Conservation (phyloP, 768 basidiomycete genomes). For the Suillus brevipes region DNA sequence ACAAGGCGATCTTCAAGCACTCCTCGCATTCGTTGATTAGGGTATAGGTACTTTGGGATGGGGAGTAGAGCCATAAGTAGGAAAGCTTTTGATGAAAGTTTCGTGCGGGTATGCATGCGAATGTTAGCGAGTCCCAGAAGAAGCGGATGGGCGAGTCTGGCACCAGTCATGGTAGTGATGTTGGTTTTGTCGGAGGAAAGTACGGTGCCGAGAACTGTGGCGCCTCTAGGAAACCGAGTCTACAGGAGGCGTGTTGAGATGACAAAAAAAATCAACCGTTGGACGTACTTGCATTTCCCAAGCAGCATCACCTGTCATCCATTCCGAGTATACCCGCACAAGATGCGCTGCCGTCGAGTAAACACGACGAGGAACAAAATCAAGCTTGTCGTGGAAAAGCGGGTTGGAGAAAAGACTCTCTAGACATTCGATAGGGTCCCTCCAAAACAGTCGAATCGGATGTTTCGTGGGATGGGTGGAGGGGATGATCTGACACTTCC, state of each 20-base stretch:
- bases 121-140: constrained; percentile 35
- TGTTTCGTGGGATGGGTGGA: too few species aligned
- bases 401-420: too few species aligned
- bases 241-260: not conserved
- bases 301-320: too few species aligned
- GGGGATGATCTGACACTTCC: too few species aligned
- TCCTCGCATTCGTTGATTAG: constrained; percentile 19
- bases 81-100: constrained; percentile 29
- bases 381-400: too few species aligned
- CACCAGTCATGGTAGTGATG: constrained; percentile 32
- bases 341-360: too few species aligned
- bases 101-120: constrained; percentile 24
- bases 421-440: too few species aligned
- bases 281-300: too few species aligned
- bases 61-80: constrained; percentile 29
- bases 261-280: not conserved
- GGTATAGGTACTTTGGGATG: constrained; percentile 26
- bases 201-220: constrained; percentile 26
- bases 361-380: too few species aligned
- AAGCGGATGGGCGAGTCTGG: constrained; percentile 29
- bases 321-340: too few species aligned
- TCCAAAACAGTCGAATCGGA: too few species aligned
- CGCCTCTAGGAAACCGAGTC: constrained; percentile 18
- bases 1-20: constrained; percentile 28
- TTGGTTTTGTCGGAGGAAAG: constrained; percentile 36